Percentiles rank a stretch among this genome's conserved stretches.
phyloP scores from a whole-genome alignment of 352 stramenopile genomes.

The Globisporangium nunn region DNA sequence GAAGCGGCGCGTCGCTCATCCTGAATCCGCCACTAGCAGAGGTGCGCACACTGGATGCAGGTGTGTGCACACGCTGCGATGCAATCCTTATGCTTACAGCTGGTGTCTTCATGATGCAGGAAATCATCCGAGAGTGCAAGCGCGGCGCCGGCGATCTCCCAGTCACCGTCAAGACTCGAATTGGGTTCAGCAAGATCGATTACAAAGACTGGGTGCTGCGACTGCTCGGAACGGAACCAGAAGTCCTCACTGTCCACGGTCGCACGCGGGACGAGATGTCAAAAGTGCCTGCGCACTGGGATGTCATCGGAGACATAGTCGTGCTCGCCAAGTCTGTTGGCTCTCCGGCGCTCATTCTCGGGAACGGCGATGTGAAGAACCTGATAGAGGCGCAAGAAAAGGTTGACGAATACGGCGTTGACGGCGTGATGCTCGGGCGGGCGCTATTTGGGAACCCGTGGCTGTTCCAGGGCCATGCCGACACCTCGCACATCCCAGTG shows the following conservation, averaged over 20 bases:
- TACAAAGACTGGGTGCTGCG: conserved; percentile 72
- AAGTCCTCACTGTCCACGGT: conserved; percentile 74
- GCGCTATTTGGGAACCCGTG: conserved; percentile 77
- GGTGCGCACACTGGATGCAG: conserved; percentile 7
- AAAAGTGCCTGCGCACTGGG: conserved; percentile 74
- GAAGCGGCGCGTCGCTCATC: conserved; percentile 63
- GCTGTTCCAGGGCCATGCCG: conserved; percentile 62
- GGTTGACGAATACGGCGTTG: conserved; percentile 57
- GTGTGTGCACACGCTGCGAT: neutral
- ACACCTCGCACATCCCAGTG: conserved; percentile 43
- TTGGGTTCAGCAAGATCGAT: conserved; percentile 71
- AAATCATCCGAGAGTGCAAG: conserved; percentile 66
- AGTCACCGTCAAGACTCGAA: conserved; percentile 75
- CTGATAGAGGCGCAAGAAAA: conserved; percentile 59
- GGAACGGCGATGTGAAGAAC: conserved; percentile 70
- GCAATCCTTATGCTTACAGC: neutral
- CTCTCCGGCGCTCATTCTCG: conserved; percentile 60
- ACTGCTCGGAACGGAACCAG: conserved; percentile 56
- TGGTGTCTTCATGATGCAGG: conserved; percentile 7
- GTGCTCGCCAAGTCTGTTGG: conserved; percentile 38
- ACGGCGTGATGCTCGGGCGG: conserved; percentile 75
- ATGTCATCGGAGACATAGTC: conserved; percentile 71
- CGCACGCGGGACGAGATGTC: conserved; percentile 80
- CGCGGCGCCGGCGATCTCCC: conserved; percentile 52
- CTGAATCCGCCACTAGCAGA: conserved; percentile 45